These are phyloP conservation scores for Amauroascus niger DNA, from an alignment of 2,329 filamentous ascomycete genomes.

Conservation along the genomic window DNA sequence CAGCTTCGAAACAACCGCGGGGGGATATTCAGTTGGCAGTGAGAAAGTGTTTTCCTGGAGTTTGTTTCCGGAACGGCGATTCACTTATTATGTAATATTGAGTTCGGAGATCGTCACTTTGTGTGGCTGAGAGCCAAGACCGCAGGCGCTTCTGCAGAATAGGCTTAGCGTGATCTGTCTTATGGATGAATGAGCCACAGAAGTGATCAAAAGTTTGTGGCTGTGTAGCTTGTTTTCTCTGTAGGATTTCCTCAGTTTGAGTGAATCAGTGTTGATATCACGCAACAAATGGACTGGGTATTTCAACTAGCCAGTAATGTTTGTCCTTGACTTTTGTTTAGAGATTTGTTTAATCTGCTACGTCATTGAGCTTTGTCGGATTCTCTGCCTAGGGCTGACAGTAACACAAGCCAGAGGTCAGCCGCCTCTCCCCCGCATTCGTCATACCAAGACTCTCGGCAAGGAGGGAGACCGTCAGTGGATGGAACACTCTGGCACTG, in stretches of 20 bases:
- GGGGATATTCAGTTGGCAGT: not conserved
- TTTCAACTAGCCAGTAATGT: too few relatives aligned
- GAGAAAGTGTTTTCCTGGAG: constrained; percentile 2
- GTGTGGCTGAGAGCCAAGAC: constrained; percentile 8
- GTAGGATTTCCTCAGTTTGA: too few relatives aligned
- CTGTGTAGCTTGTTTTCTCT: constrained; percentile 1
- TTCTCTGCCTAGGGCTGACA: not conserved
- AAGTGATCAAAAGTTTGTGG: not conserved
- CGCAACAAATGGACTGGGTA: too few relatives aligned
- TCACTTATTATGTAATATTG: not conserved
- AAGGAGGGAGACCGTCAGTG: not conserved
- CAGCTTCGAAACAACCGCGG: not conserved
- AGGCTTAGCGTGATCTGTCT: not conserved
- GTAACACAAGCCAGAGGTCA: not conserved
- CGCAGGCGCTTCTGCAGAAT: not conserved
- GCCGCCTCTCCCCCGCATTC: not conserved
- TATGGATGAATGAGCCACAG: not conserved
- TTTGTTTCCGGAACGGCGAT: not conserved
- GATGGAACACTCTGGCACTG: too few relatives aligned
- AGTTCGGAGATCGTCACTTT: constrained; percentile 1
- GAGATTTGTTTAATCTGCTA: not conserved
- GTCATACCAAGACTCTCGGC: constrained; percentile 1
- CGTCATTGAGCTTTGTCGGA: not conserved
- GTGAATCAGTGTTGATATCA: too few relatives aligned
- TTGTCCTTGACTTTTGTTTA: too few relatives aligned